A percentile compares a stretch with the other conserved stretches of the same genome.
phyloP scores from a whole-genome alignment of 1,139 yeast genomes.

The Yamadazyma diospyri region DNA sequence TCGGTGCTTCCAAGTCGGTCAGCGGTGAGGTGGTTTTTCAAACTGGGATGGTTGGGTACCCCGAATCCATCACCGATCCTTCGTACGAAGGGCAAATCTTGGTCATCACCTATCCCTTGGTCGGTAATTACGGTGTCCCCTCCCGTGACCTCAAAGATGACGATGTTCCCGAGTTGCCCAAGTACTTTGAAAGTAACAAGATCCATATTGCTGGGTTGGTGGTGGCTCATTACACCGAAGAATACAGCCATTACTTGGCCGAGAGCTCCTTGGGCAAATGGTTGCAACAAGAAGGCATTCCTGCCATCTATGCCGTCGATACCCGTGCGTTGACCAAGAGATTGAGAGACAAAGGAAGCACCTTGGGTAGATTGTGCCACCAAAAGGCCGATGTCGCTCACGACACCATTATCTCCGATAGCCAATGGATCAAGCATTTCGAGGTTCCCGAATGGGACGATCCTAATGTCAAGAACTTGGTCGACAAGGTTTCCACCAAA shows the following conservation, averaged over 20 bases:
- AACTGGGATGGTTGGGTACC: slow-evolving; percentile 99
- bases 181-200: slow-evolving; percentile 84
- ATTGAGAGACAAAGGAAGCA: slow-evolving; percentile 89
- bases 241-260: slow-evolving; percentile 91
- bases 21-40: slow-evolving; percentile 99
- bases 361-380: slow-evolving; percentile 78
- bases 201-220: slow-evolving; percentile 97
- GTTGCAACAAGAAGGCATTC: slow-evolving; percentile 88
- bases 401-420: slow-evolving; percentile 26
- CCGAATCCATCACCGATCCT: slow-evolving; percentile 97
- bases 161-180: slow-evolving; percentile 76
- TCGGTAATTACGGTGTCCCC: slow-evolving; percentile 99
- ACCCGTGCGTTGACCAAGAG: slow-evolving; percentile 92
- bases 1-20: slow-evolving; percentile 85
- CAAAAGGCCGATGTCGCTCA: slow-evolving; percentile 46
- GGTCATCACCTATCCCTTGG: slow-evolving; percentile 93
- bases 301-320: slow-evolving; percentile 97
- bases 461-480: slow-evolving; percentile 89
- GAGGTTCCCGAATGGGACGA: slow-evolving; percentile 86
- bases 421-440: slow-evolving; percentile 58
- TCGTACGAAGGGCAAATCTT: slow-evolving; percentile 97
- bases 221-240: slow-evolving; percentile 95
- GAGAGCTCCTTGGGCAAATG: slow-evolving; percentile 88
- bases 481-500: slow-evolving; percentile 80
- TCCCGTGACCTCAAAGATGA: slow-evolving; percentile 72